Conservation (phyloP, 1,284 basidiomycete genomes). For the Puccinia coronata region DNA sequence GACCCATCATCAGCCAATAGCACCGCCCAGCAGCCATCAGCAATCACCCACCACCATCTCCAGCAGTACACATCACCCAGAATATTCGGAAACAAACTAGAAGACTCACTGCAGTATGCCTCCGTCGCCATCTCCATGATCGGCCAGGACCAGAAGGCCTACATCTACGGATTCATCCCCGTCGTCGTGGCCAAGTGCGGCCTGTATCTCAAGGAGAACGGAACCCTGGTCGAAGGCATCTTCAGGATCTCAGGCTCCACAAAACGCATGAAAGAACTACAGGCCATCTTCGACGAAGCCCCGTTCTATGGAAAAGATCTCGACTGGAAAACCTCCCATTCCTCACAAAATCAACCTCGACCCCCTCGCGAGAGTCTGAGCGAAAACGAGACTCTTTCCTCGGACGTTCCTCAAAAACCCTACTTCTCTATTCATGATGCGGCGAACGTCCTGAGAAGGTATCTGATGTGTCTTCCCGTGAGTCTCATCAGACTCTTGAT, state of each 20-base stretch:
- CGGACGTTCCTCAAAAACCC: conserved; percentile 2
- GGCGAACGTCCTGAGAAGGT: conserved; percentile 90
- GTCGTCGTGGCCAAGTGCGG: conserved; percentile 97
- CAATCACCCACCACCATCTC: not conserved
- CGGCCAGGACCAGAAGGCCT: conserved; percentile 66
- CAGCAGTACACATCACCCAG: not conserved
- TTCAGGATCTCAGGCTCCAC: conserved; percentile 91
- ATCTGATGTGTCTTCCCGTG: conserved; percentile 93
- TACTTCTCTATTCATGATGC: conserved; percentile 91
- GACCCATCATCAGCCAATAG: not conserved
- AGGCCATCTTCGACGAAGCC: conserved; percentile 82
- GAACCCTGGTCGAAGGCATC: conserved; percentile 90
- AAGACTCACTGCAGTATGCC: conserved; percentile 79
- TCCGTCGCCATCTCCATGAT: conserved; percentile 94
- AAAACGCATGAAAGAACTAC: conserved; percentile 93
- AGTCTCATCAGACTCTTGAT: conserved; percentile 61
- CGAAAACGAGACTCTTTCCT: not conserved
- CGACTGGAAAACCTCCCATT: conserved; percentile 74
- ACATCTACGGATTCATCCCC: conserved; percentile 74
- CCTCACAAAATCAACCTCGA: not conserved
- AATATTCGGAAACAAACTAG: conserved; percentile 83
- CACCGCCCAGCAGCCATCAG: not conserved
- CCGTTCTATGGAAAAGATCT: conserved; percentile 91
- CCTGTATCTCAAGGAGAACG: conserved; percentile 84
- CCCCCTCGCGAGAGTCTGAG: not conserved